A percentile compares a stretch with the other conserved stretches of the same genome.
Evolutionary conservation across 208 protist species (phyloP).

Genomic region (Wallacemonas rigidus): DNA sequence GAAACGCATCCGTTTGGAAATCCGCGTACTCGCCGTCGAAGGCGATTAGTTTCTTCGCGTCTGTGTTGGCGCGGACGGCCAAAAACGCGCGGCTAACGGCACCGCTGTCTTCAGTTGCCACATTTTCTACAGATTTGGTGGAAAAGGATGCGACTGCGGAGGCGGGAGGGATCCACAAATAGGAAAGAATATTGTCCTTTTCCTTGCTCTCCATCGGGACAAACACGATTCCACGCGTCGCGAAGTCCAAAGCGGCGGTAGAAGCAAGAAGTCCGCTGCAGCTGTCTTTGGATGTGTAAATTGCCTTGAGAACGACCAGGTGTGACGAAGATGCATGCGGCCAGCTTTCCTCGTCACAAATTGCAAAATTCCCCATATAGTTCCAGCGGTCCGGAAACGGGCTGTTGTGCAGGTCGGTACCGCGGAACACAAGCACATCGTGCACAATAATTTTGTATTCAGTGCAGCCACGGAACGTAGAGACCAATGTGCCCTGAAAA

Average conservation of each 20-base stretch:
- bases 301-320: slow-evolving; percentile 61
- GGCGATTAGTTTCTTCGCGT: slow-evolving; percentile 32
- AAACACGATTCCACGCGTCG: slow-evolving; percentile 68
- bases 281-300: slow-evolving; percentile 27
- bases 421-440: slow-evolving; percentile 74
- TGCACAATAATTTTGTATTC: slow-evolving; percentile 79
- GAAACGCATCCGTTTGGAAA: slow-evolving; percentile 51
- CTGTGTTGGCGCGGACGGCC: slow-evolving; percentile 32
- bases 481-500: slow-evolving; percentile 64
- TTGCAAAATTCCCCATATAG: slow-evolving; percentile 50
- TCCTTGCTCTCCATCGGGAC: slow-evolving; percentile 27
- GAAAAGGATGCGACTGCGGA: slow-evolving; percentile 58
- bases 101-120: slow-evolving; percentile 26
- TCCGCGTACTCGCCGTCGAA: slow-evolving; percentile 80
- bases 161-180: slow-evolving; percentile 59
- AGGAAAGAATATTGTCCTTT: slow-evolving; percentile 23
- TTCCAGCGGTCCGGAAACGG: slow-evolving; percentile 66
- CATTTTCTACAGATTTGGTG: slow-evolving; percentile 38
- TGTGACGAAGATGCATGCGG: slow-evolving; percentile 55
- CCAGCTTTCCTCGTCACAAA: slow-evolving; percentile 70
- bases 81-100: slow-evolving; percentile 51
- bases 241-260: slow-evolving; percentile 46
- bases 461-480: slow-evolving; percentile 48
- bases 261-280: slow-evolving; percentile 5
- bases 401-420: slow-evolving; percentile 45